Evolutionary conservation across 805 yeast species (phyloP), one percentile per base, ranked within the genome.

Genomic region (Saturnispora sanitii): DNA sequence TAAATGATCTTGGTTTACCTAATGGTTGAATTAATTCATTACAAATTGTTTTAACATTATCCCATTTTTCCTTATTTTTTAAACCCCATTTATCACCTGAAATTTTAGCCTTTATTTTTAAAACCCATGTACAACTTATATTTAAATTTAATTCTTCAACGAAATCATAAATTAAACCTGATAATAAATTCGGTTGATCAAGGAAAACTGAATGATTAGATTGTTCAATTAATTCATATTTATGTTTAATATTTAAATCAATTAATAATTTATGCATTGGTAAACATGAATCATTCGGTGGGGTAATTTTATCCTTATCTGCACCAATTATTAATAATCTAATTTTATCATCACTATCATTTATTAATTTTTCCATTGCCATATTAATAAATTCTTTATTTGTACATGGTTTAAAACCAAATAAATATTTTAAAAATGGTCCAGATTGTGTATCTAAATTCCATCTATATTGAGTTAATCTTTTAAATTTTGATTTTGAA

Each of bases 1-100:
- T 60, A 6, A 73, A 73, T 2, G 79, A 61, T 1, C 51, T 52
- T 20, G 58, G 67, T 40, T 44, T 57, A 2, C 47, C 48, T 3
- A 49, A 49, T 3, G 57, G 57, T 43, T 51, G 60, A 19, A 57
- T 45, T 15, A 75, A 60, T 35, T 64, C 67, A 44, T 58, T 47
- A 0, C 81, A 74, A 0, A 82, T 64, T 1, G 77, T 64, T 34
- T 66, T 65, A 6, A 77, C 65, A 26, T 67, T 62, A 53, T 68
- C 66, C 90, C 92, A 82, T 55, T 82, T 82, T 45, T 65, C 68
- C 53, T 79, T 82, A 52, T 82, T 82, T 57, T 82, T 82, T 47
- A 82, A 59, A 18, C 86, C 83, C 90, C 90, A 82, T 58, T 82
- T 82, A 50, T 75, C 82, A 2, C 81, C 82, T 20, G 75, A 70